A percentile compares a stretch with the other conserved stretches of the same genome.
Evolutionary conservation across 192 early-diverging fungal genomes (phyloP).

Genomic region (Rhizoclosmatium sp.): DNA sequence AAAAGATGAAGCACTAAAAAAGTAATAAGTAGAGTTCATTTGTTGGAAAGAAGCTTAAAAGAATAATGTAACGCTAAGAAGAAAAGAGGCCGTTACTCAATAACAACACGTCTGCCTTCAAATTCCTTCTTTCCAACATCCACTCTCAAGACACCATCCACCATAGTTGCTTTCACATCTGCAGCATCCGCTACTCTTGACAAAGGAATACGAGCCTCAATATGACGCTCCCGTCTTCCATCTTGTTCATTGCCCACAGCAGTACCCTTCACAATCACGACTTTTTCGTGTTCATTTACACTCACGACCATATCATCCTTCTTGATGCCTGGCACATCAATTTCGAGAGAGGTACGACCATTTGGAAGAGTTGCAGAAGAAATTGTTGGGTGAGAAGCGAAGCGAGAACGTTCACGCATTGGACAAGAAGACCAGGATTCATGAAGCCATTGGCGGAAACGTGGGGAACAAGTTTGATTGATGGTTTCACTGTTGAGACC

Average conservation of each 20-base stretch:
- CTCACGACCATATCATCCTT: constrained; percentile 32
- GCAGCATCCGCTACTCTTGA: constrained; percentile 21
- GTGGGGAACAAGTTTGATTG: background rate
- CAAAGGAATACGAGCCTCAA: constrained; percentile 24
- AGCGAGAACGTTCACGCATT: background rate
- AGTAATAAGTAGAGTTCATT: no score
- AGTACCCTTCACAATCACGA: constrained; percentile 30
- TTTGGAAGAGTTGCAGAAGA: constrained; percentile 16
- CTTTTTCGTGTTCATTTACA: constrained; percentile 34
- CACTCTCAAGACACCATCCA: constrained; percentile 38
- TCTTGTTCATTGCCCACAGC: background rate
- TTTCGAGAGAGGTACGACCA: constrained; percentile 20
- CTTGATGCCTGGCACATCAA: constrained; percentile 36
- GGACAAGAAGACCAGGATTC: background rate
- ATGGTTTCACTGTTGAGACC: background rate
- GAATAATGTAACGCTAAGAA: no score
- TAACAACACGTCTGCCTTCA: constrained; percentile 31
- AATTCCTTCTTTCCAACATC: constrained; percentile 34
- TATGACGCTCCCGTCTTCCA: constrained; percentile 14
- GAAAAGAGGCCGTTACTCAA: background rate
- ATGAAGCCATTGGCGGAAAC: constrained; percentile 20
- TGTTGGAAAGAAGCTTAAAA: no score
- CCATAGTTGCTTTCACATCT: constrained; percentile 31
- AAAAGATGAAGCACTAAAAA: no score
- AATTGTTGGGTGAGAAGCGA: background rate